Conservation (phyloP, 2,329 filamentous ascomycete genomes). For the Scedosporium minutisporum region DNA sequence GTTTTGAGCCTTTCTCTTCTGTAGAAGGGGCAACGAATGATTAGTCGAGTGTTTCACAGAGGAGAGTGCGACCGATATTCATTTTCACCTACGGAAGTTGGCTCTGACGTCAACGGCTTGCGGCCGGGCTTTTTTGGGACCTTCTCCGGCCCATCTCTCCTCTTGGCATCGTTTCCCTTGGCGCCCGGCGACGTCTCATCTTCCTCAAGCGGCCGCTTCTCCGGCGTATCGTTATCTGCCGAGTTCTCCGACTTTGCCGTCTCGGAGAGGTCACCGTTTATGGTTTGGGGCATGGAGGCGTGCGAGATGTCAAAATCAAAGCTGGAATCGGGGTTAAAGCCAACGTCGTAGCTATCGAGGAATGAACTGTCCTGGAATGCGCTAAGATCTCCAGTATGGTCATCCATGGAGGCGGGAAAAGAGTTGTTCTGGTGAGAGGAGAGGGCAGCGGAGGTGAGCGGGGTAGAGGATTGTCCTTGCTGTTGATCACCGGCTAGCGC, state of each 20-base stretch:
- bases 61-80: background rate
- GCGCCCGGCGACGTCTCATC: conserved; percentile 45
- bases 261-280: conserved; percentile 62
- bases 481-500: conserved; percentile 63
- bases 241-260: conserved; percentile 44
- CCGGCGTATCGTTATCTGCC: conserved; percentile 42
- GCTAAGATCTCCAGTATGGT: conserved; percentile 9
- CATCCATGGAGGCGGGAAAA: conserved; percentile 38
- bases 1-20: conserved; percentile 96
- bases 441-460: conserved; percentile 24
- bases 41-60: background rate
- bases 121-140: conserved; percentile 89
- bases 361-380: conserved; percentile 68
- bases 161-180: conserved; percentile 46
- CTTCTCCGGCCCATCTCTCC: conserved; percentile 76
- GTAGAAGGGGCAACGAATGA: conserved; percentile 4
- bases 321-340: conserved; percentile 62
- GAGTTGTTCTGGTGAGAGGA: conserved; percentile 37
- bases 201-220: conserved; percentile 65
- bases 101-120: conserved; percentile 91
- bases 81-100: conserved; percentile 71
- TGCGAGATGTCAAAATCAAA: conserved; percentile 60
- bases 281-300: conserved; percentile 28
- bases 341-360: conserved; percentile 67
- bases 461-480: conserved; percentile 20